Evolutionary conservation across 208 protist genomes (phyloP), one percentile per base, ranked within the genome.

Genomic region (Porcisia hertigi): DNA sequence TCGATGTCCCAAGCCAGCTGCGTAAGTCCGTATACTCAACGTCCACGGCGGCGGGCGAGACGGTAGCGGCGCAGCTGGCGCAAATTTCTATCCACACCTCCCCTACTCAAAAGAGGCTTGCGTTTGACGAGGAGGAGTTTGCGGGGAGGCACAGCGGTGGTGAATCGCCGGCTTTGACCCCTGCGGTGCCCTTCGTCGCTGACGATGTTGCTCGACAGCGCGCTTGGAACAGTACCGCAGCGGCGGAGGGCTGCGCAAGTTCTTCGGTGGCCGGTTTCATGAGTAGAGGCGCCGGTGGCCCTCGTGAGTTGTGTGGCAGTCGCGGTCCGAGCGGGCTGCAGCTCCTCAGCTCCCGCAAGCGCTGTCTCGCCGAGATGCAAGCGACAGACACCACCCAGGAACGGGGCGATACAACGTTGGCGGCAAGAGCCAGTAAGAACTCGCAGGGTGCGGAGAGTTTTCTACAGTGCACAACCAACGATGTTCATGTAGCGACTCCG

Each of bases 291-390:
- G 9, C 47, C 16, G 54, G 58, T 18, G 23, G 11, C 39, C 39
- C 23, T 36, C 1, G 41, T 9, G 25, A 18, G 12, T 7, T 8
- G 12, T 58, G 49, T 12, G n/a, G 59, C 23, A 53, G 58, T 5
- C 39, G 14, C 1, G 45, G 25, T 0, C 65, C 74, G 0, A 90
- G 65, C n/a, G 84, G 88, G 0, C 49, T 90, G 79, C 84, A 85
- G 62, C 77, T 89, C n/a, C 72, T 92, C 36, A 79, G 71, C 1
- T 87, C 86, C 9, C 82, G 89, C 2, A 97, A 97, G 71, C 85
- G 92, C 1, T 92, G 84, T 75, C 73, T 97, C 7, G 82, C 86
- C 11, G 92, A 96, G 66, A 83, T 90, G 74, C 73, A 87, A 45
- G 77, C 81, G 52, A 66, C 74, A 3, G 82, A 85, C n/a, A n/a